These are phyloP conservation scores for Kondoa malvinella DNA, from an alignment of 768 basidiomycete genomes.

Conservation along the genomic window DNA sequence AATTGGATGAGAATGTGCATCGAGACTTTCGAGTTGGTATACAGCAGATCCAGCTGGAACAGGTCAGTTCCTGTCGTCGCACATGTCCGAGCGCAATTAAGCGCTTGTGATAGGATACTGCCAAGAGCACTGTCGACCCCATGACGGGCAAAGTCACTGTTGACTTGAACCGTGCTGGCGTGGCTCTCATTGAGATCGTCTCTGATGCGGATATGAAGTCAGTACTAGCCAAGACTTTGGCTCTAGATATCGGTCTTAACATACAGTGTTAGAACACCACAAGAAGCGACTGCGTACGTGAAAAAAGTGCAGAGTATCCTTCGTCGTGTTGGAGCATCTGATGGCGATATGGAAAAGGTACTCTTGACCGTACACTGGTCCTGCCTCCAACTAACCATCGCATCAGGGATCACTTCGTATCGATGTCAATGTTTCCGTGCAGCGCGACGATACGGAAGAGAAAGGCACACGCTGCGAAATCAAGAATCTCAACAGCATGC, in stretches of 20 bases:
- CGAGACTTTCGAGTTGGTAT: slow-evolving; percentile 48
- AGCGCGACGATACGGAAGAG: slow-evolving; percentile 40
- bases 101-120: slow-evolving; percentile 54
- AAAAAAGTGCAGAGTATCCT: slow-evolving; percentile 62
- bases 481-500: slow-evolving; percentile 87
- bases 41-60: slow-evolving; percentile 87
- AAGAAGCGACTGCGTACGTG: slow-evolving; percentile 79
- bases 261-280: slow-evolving; percentile 43
- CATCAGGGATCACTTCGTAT: slow-evolving; percentile 88
- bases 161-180: slow-evolving; percentile 80
- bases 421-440: slow-evolving; percentile 88
- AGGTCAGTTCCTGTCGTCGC: slow-evolving; percentile 41
- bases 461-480: slow-evolving; percentile 74
- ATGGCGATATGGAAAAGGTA: slow-evolving; percentile 95
- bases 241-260: background rate
- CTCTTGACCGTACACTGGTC: too few relatives aligned
- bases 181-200: slow-evolving; percentile 85
- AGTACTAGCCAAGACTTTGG: background rate
- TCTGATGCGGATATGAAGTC: slow-evolving; percentile 77
- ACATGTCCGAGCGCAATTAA: slow-evolving; percentile 20
- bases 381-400: background rate
- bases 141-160: slow-evolving; percentile 41
- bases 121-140: slow-evolving; percentile 49
- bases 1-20: slow-evolving; percentile 27
- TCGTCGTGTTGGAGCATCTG: slow-evolving; percentile 67